Conservation (phyloP, 208 protist species). For the Novymonas esmeraldas region DNA sequence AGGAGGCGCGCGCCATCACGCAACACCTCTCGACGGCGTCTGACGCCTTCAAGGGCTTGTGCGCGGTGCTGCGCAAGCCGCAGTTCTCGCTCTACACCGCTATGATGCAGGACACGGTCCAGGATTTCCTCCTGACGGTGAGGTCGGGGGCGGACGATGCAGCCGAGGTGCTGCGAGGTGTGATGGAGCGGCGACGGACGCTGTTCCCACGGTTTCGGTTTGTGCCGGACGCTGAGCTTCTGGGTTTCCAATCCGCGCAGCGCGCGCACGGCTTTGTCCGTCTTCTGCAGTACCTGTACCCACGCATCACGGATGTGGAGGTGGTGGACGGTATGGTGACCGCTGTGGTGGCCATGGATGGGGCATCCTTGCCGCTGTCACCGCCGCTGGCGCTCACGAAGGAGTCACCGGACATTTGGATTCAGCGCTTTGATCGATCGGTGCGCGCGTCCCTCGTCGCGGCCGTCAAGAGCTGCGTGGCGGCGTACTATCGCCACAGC, state of each 20-base stretch:
- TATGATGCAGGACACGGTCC: constrained; percentile 91
- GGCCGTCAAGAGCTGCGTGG: constrained; percentile 47
- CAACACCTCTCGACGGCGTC: constrained; percentile 12
- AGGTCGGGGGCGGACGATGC: constrained; percentile 92
- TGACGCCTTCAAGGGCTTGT: constrained; percentile 34
- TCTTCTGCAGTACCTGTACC: constrained; percentile 76
- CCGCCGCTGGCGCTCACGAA: constrained; percentile 45
- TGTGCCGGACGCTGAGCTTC: constrained; percentile 81
- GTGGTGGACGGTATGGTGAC: constrained; percentile 42
- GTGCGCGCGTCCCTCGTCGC: constrained; percentile 58
- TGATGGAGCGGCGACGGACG: constrained; percentile 91
- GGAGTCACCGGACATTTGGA: constrained; percentile 63
- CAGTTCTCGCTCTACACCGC: constrained; percentile 93
- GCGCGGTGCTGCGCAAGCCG: constrained; percentile 60
- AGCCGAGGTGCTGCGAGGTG: constrained; percentile 81
- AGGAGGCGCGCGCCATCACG: constrained; percentile 7
- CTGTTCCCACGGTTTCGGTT: constrained; percentile 95
- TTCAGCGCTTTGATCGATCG: constrained; percentile 60
- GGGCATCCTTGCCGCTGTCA: constrained; percentile 42
- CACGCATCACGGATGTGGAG: constrained; percentile 43
- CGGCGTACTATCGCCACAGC: constrained; percentile 39
- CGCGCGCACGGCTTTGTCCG: constrained; percentile 37
- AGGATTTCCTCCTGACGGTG: constrained; percentile 83
- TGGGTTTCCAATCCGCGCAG: constrained; percentile 76
- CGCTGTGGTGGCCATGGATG: constrained; percentile 58